Evolutionary conservation across 2,329 filamentous ascomycete species (phyloP).

Genomic region (Colletotrichum musicola): DNA sequence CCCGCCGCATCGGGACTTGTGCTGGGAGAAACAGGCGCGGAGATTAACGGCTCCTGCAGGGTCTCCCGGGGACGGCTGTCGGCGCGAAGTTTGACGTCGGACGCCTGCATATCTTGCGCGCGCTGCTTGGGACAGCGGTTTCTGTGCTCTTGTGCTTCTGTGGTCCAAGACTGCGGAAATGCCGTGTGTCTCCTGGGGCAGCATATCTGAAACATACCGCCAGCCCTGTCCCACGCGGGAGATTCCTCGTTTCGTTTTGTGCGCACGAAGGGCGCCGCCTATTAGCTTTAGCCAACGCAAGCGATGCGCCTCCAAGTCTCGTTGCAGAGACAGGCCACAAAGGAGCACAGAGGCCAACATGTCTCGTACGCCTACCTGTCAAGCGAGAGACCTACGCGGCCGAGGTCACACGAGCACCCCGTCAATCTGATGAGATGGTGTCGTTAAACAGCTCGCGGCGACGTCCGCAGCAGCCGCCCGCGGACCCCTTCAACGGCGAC

Average conservation of each 20-base stretch:
- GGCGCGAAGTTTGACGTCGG: constrained; percentile 30
- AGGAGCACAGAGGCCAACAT: background rate
- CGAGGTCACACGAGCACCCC: too few relatives aligned
- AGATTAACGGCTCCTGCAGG: constrained; percentile 32
- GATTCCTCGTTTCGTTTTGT: constrained; percentile 10
- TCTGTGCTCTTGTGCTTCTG: constrained; percentile 1
- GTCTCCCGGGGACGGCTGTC: constrained; percentile 31
- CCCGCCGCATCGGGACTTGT: background rate
- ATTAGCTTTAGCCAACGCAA: background rate
- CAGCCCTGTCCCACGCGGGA: constrained; percentile 17
- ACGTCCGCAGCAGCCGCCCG: constrained; percentile 8
- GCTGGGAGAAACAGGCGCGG: constrained; percentile 7
- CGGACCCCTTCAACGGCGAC: background rate
- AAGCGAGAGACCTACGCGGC: too few relatives aligned
- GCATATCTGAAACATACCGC: constrained; percentile 26
- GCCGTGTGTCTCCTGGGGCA: constrained; percentile 17
- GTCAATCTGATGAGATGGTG: background rate
- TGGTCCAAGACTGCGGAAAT: constrained; percentile 11
- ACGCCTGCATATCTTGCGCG: constrained; percentile 13
- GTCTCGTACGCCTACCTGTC: background rate
- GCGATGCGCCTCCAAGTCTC: constrained; percentile 4
- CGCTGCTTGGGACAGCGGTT: constrained; percentile 1
- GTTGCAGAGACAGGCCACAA: constrained; percentile 6
- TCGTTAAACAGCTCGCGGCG: background rate
- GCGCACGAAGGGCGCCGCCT: background rate